Evolutionary conservation across 148 eudicot genomes (phyloP), one percentile per base, ranked within the genome.

Genomic region (Cornus controversa): DNA sequence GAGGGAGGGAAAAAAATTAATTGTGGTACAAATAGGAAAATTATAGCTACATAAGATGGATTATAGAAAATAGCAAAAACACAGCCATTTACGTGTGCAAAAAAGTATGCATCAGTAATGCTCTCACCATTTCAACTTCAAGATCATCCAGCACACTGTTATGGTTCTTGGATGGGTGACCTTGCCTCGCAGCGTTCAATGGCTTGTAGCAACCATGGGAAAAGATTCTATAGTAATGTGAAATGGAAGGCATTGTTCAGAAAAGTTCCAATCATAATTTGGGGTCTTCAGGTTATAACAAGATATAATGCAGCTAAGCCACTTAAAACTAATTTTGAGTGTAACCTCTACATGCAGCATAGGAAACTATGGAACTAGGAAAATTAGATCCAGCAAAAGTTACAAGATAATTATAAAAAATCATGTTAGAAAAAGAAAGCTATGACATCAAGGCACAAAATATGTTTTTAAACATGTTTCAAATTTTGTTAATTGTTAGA

Each of bases 71-170:
- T 15, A 58, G 25, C 60, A 45, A 40, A 15, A 14, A 2, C 6
- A 9, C 26, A 40, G 26, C 8, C 28, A 63, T 73, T 73, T 15
- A 15, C 23, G 68, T 20, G 9, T 26, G 62, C 22, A 6, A 34
- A 34, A 20, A 62, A 50, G 25, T 23, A 34, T n/a, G 62, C 29
- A 67, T 13, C 4, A 63, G 24, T 16, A 71, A 63, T 57, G 67
- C 66, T 70, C 91, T 89, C 70, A 92, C 94, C 87, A 47, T 67
- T 50, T 83, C 82, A 66, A 60, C 71, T 25, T 70, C 90, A 74
- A 85, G 73, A 76, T 88, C 87, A 77, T 79, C 73, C 75, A 82
- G 79, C 77, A 84, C 67, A 69, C 62, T 62, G 57, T 80, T 72
- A 74, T 84, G 77, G 77, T 85, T 80, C 76, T 89, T 85, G 78